These are phyloP conservation scores for Lyophyllum decastes DNA, from an alignment of 768 basidiomycete genomes.

Conservation along the genomic window DNA sequence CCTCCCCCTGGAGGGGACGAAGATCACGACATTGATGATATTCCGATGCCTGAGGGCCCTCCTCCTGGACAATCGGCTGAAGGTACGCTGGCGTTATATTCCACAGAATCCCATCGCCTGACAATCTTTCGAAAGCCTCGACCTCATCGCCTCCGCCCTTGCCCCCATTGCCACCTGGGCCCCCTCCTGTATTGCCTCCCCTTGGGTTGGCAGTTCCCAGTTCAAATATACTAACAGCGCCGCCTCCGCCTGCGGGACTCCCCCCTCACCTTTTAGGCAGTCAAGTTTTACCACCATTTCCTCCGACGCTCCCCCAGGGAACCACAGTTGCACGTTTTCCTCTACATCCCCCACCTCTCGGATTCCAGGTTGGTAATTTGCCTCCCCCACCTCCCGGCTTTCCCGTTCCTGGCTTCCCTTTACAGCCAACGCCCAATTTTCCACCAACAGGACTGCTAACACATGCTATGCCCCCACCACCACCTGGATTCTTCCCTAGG, in stretches of 20 bases:
- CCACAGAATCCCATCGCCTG: not conserved
- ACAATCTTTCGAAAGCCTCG: constrained; percentile 6
- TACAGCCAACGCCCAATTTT: constrained; percentile 21
- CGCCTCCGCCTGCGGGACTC: constrained; percentile 25
- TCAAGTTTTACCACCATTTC: constrained; percentile 15
- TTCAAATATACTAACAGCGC: constrained; percentile 18
- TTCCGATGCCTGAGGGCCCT: constrained; percentile 85
- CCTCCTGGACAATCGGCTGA: constrained; percentile 44
- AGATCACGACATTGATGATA: constrained; percentile 73
- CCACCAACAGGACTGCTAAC: constrained; percentile 29
- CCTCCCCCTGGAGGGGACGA: constrained; percentile 59
- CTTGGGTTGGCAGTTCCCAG: not conserved
- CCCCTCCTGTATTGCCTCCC: constrained; percentile 24
- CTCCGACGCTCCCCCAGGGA: constrained; percentile 29
- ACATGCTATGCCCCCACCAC: constrained; percentile 42
- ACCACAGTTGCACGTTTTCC: constrained; percentile 27
- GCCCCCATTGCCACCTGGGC: constrained; percentile 16
- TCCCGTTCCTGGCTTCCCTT: constrained; percentile 23
- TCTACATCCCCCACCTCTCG: constrained; percentile 19
- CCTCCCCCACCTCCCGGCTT: constrained; percentile 13
- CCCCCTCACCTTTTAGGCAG: constrained; percentile 12
- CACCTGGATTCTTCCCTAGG: constrained; percentile 68
- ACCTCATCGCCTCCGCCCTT: constrained; percentile 7
- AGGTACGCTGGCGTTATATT: constrained; percentile 13
- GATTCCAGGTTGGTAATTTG: constrained; percentile 5